Evolutionary conservation across 2,329 filamentous ascomycete genomes (phyloP).

Genomic region (Pezicula neosporulosa): DNA sequence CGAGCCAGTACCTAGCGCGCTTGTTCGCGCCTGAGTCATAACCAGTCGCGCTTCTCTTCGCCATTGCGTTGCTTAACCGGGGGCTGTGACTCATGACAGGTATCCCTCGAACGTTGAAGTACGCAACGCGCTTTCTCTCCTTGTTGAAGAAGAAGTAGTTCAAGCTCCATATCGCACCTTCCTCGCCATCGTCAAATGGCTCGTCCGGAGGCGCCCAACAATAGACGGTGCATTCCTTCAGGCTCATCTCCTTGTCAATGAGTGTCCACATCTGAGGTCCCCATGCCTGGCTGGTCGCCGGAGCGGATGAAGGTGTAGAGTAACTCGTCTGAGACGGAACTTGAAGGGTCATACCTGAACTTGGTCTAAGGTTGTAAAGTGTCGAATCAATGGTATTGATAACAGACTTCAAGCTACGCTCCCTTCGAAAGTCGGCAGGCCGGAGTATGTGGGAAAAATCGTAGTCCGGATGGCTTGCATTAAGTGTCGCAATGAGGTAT

Average conservation of each 20-base stretch:
- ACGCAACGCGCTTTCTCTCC: constrained; percentile 84
- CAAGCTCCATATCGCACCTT: constrained; percentile 89
- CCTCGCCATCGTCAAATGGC: constrained; percentile 79
- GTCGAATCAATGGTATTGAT: constrained; percentile 88
- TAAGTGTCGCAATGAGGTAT: constrained; percentile 93
- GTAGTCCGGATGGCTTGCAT: constrained; percentile 93
- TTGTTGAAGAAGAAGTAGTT: constrained; percentile 99
- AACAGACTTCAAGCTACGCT: constrained; percentile 73
- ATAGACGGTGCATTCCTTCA: constrained; percentile 86
- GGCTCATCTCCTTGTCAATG: constrained; percentile 90
- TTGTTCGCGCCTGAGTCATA: constrained; percentile 62
- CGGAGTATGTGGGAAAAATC: constrained; percentile 93
- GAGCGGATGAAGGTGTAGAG: constrained; percentile 32
- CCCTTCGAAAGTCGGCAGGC: constrained; percentile 84
- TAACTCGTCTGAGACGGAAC: constrained; percentile 34
- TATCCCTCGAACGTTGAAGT: constrained; percentile 88
- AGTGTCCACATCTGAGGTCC: constrained; percentile 87
- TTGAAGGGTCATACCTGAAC: constrained; percentile 37
- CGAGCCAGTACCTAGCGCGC: constrained; percentile 85
- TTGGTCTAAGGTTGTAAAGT: constrained; percentile 79
- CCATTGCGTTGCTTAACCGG: constrained; percentile 32
- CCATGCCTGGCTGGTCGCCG: constrained; percentile 62
- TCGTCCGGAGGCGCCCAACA: constrained; percentile 87
- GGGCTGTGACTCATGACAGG: constrained; percentile 69
- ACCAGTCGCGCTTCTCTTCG: constrained; percentile 22